Conservation (phyloP, 305 asterid genomes). For the Coffea humblotiana region DNA sequence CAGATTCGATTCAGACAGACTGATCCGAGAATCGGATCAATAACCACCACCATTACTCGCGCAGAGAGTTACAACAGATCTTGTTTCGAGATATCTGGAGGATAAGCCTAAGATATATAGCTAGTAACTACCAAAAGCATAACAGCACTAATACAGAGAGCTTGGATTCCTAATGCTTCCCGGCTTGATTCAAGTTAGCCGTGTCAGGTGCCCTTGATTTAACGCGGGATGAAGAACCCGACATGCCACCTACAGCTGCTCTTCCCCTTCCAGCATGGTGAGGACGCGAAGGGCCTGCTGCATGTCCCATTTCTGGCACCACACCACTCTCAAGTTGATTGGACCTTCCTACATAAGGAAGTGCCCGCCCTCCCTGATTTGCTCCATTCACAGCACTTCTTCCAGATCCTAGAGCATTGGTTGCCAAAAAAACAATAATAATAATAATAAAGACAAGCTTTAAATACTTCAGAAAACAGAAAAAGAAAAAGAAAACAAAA, state of each 20-base stretch:
- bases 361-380: conserved; percentile 60
- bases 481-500: no score
- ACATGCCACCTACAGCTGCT: conserved; percentile 17
- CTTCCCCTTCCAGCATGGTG: conserved; percentile 24
- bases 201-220: conserved; percentile 26
- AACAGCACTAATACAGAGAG: not conserved
- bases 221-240: conserved; percentile 29
- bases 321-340: conserved; percentile 25
- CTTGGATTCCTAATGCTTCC: conserved; percentile 28
- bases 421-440: not conserved
- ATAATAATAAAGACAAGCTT: not conserved
- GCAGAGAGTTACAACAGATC: not conserved
- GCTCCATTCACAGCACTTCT: conserved; percentile 29
- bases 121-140: not conserved
- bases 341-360: conserved; percentile 51
- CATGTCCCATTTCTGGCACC: conserved; percentile 22
- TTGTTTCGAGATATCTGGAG: not conserved
- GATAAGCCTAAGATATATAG: not conserved
- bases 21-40: not conserved
- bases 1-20: not conserved
- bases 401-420: conserved; percentile 43
- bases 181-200: conserved; percentile 21
- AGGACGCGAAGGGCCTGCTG: conserved; percentile 21
- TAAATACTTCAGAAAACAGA: not conserved
- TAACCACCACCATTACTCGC: not conserved